These are phyloP conservation scores for Paecilomyces dactylethromorphus DNA, from an alignment of 2,329 filamentous ascomycete genomes.

Conservation along the genomic window DNA sequence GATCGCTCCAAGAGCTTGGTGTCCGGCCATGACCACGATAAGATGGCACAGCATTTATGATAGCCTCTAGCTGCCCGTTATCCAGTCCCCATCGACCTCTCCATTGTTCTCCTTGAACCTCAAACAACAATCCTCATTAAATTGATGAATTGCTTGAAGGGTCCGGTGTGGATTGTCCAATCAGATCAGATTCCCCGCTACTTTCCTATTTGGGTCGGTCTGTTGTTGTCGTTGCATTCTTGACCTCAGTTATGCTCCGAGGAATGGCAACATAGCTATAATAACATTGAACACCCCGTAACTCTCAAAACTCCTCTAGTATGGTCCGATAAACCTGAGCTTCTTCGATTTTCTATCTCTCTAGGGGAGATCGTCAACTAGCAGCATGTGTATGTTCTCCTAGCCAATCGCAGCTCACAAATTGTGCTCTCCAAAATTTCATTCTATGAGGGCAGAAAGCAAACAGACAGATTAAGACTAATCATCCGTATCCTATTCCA, in stretches of 20 bases:
- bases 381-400: not conserved
- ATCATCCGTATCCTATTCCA: conserved; percentile 10
- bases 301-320: not conserved
- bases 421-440: not conserved
- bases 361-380: not conserved
- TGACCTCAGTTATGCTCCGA: not conserved
- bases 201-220: not conserved
- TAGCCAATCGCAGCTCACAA: not conserved
- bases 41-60: not conserved
- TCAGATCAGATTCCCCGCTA: not conserved
- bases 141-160: not conserved
- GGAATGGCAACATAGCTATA: not conserved
- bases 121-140: not conserved
- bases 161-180: not conserved
- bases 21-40: not conserved
- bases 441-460: not conserved
- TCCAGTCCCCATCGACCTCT: not conserved
- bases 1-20: not conserved
- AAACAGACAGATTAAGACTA: not conserved
- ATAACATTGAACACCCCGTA: not conserved
- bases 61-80: not conserved
- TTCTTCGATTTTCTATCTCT: not conserved
- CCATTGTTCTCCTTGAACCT: not conserved
- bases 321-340: not conserved
- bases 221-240: not conserved